A percentile compares a stretch with the other conserved stretches of the same genome.
Evolutionary conservation across 306 rosid species (phyloP).

Genomic region (Neltuma alba): DNA sequence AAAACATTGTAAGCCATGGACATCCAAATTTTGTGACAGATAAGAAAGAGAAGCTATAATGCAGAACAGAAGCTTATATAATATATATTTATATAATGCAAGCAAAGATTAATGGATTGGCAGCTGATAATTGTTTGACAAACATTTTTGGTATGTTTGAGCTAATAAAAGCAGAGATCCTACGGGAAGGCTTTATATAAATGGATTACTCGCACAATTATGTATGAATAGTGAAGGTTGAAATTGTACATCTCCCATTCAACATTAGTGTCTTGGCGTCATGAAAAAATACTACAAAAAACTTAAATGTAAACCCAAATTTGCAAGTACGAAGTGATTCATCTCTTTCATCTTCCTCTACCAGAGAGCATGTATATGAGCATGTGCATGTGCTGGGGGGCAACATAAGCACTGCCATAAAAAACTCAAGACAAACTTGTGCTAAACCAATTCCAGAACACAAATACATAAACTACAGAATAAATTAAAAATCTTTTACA

Average conservation of each 20-base stretch:
- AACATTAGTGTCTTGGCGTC: too few relatives aligned
- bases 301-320: background rate
- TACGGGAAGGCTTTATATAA: background rate
- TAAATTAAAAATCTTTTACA: constrained; percentile 14
- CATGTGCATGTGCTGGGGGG: background rate
- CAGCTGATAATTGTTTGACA: constrained; percentile 7
- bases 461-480: constrained; percentile 1
- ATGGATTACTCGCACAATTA: background rate
- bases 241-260: background rate
- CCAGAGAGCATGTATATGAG: background rate
- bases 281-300: background rate
- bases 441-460: constrained; percentile 21
- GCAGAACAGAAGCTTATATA: background rate
- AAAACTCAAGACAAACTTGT: background rate
- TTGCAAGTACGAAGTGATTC: background rate
- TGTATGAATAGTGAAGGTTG: background rate
- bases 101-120: background rate
- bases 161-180: background rate
- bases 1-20: constrained; percentile 3
- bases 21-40: background rate
- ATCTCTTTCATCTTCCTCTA: background rate
- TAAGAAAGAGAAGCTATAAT: background rate
- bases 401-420: constrained; percentile 11
- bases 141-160: background rate
- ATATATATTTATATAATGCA: too few relatives aligned